phyloP scores from a whole-genome alignment of 768 basidiomycete genomes.

The Trametes gibbosa region DNA sequence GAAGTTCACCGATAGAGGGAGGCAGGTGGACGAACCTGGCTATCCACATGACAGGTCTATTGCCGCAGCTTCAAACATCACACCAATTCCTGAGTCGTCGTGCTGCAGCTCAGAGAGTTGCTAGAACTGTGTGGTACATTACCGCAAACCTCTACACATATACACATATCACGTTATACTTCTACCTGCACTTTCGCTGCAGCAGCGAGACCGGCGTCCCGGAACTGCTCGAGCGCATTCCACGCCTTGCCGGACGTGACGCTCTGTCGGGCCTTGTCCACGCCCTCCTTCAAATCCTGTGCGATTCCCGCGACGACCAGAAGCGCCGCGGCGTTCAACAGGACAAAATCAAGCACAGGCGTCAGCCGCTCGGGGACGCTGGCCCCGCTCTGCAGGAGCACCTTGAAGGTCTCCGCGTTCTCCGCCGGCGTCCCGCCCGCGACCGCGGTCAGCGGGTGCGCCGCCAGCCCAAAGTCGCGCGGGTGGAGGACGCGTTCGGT shows the following conservation, averaged over 20 bases:
- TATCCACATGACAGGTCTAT: not conserved
- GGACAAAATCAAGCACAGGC: conserved; percentile 80
- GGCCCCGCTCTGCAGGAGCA: conserved; percentile 57
- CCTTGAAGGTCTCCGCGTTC: conserved; percentile 74
- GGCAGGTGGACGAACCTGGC: not conserved
- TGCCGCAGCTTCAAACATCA: not conserved
- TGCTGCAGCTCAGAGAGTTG: not conserved
- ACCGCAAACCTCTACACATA: not conserved
- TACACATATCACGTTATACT: not conserved
- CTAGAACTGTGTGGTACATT: no score
- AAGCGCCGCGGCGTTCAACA: conserved; percentile 87
- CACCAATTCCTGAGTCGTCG: not conserved
- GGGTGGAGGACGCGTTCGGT: conserved; percentile 62
- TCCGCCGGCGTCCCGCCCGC: conserved; percentile 71
- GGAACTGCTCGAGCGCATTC: conserved; percentile 31
- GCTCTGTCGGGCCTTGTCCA: conserved; percentile 25
- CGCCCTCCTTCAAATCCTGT: conserved; percentile 18
- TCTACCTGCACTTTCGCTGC: conserved; percentile 1
- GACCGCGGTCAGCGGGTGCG: conserved; percentile 69
- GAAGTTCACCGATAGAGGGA: not conserved
- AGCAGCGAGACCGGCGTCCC: conserved; percentile 23
- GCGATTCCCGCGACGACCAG: conserved; percentile 83
- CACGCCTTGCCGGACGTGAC: conserved; percentile 31
- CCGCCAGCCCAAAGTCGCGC: conserved; percentile 70
- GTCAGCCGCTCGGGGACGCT: conserved; percentile 53